A percentile compares a stretch with the other conserved stretches of the same genome.
Evolutionary conservation across 257 asterid species (phyloP).

Genomic region (Thymus quinquecostatus): DNA sequence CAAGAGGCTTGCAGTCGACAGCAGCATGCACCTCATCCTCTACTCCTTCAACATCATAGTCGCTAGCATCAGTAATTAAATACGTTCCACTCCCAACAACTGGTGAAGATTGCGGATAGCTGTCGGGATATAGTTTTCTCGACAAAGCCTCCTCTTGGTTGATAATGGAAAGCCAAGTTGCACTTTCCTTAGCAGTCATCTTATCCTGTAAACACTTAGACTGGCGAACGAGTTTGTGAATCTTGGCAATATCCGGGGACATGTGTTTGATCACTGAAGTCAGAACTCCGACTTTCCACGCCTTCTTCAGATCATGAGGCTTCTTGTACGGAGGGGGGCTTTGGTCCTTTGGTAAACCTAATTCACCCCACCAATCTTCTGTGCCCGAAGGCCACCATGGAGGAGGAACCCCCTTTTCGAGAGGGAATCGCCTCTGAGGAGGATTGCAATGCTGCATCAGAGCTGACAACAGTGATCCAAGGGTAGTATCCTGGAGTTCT

Average conservation of each 20-base stretch:
- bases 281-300: slow-evolving; percentile 61
- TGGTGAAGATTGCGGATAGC: slow-evolving; percentile 26
- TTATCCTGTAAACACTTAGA: slow-evolving; percentile 63
- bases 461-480: slow-evolving; percentile 63
- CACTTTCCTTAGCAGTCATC: slow-evolving; percentile 71
- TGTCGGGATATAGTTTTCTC: slow-evolving; percentile 43
- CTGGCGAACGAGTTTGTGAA: slow-evolving; percentile 56
- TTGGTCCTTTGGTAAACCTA: slow-evolving; percentile 50
- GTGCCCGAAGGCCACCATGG: slow-evolving; percentile 76
- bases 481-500: slow-evolving; percentile 60
- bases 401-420: slow-evolving; percentile 62
- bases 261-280: slow-evolving; percentile 63
- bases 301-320: slow-evolving; percentile 70
- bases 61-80: slow-evolving; percentile 39
- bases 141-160: slow-evolving; percentile 57
- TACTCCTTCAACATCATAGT: slow-evolving; percentile 59
- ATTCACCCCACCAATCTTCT: slow-evolving; percentile 61
- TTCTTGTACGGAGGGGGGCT: slow-evolving; percentile 63
- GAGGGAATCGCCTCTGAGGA: slow-evolving; percentile 60
- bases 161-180: slow-evolving; percentile 58
- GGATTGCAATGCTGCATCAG: slow-evolving; percentile 70
- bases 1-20: slow-evolving; percentile 42
- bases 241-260: slow-evolving; percentile 57
- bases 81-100: slow-evolving; percentile 38
- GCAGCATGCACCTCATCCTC: slow-evolving; percentile 38